Evolutionary conservation across 345 rosid genomes (phyloP), one percentile per base, ranked within the genome.

Genomic region (Corymbia maculata): DNA sequence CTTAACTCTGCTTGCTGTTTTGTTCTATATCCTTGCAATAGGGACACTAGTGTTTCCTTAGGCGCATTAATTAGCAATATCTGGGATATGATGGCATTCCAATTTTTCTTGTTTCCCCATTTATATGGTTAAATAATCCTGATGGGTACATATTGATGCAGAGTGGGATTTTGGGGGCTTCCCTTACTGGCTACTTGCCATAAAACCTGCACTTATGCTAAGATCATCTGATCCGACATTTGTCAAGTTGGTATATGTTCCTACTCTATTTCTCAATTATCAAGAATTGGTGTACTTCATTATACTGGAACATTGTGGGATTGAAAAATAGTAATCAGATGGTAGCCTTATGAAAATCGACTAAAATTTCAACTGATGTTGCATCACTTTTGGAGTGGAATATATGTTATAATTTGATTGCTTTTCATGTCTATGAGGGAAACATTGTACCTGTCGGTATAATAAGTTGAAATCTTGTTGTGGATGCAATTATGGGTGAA

Each of bases 151-250:
- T 85, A 47, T 87, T 87, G 59, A 80, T 89, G 90, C 95, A 97
- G 99, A 96, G 92, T 97, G 99, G 99, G 99, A 97, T 91, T 91
- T 97, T 52, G 99, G 99, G 42, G 99, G 99, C 30, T 96, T 97
- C 87, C 99, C 99, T 91, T 94, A 94, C 89, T 97, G 99, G 99
- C 88, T 97, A 82, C 96, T 97, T 88, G 92, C 98, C 88, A 91
- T 93, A 89, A 90, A 92, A 89, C 99, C 98, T 75, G 92, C 93
- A 87, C 92, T 94, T 66, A 95, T 89, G 90, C 91, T 96, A 79
- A 93, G 99, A 94, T 93, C 98, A 86, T 92, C 97, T 17, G 98
- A 97, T 94, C 95, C 93, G 88, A 96, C 93, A 57, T 97, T 93
- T 88, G 95, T 96, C 90, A 89, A 93, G 79, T 85, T 93, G 94